Evolutionary conservation across 2,329 filamentous ascomycete species (phyloP).

Genomic region (Cytospora piceae): DNA sequence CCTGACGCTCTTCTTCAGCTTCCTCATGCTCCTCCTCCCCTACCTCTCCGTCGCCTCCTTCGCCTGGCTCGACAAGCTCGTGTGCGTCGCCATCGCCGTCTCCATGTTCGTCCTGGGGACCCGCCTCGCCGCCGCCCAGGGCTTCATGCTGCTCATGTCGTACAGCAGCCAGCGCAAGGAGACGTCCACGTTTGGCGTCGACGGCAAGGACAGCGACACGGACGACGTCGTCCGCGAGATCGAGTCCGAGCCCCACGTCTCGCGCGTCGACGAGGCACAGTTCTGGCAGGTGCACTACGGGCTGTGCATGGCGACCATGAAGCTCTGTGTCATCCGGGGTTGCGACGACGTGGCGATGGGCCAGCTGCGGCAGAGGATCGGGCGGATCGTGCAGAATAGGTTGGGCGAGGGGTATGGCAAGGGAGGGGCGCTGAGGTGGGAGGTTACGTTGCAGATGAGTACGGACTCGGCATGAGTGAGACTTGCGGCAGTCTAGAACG

Average conservation of each 20-base stretch:
- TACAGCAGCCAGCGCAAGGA: constrained; percentile 56
- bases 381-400: constrained; percentile 79
- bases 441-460: constrained; percentile 84
- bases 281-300: constrained; percentile 99
- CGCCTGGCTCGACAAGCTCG: constrained; percentile 78
- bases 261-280: constrained; percentile 82
- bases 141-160: constrained; percentile 94
- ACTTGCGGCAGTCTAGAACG: neutral
- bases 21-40: constrained; percentile 73
- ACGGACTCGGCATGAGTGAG: constrained; percentile 37
- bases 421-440: constrained; percentile 82
- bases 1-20: constrained; percentile 85
- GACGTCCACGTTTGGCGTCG: neutral
- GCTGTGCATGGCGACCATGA: constrained; percentile 92
- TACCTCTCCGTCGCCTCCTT: constrained; percentile 81
- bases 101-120: constrained; percentile 88
- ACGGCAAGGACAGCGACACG: constrained; percentile 44
- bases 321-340: constrained; percentile 69
- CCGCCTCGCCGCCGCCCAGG: constrained; percentile 82
- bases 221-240: constrained; percentile 83
- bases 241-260: constrained; percentile 75
- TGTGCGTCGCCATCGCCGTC: constrained; percentile 80
- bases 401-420: constrained; percentile 86
- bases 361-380: constrained; percentile 75
- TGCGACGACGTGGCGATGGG: constrained; percentile 71